Evolutionary conservation across 2,329 filamentous ascomycete genomes (phyloP), one percentile per base, ranked within the genome.

Genomic region (Aspergillus sp.): DNA sequence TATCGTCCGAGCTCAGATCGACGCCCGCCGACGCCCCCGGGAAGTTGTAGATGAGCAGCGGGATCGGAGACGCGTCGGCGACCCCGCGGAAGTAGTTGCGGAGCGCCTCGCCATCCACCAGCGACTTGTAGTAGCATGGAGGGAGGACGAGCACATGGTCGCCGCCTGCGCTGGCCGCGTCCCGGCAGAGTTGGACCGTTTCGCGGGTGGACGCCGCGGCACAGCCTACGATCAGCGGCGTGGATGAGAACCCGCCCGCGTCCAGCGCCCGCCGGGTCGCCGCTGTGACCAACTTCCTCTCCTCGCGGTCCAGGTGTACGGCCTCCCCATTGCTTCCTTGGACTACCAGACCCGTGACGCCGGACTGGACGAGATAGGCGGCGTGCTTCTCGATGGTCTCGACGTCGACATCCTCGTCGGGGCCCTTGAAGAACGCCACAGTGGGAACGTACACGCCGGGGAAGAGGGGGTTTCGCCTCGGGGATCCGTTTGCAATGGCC

Each of bases 291-390:
- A 74, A 63, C 29, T 72, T 71, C 37, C 82, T 75, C 61, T 89
- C 83, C 15, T 71, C 65, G 47, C 79, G 78, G 26, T 78, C 77
- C 20, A 89, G 70, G 51, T 86, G 82, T 8, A 86, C 82, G 5
- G 84, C 82, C 64, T 91, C 84, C 48, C 83, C 83, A 52, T 89
- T 89, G 52, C 80, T 85, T 29, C 83, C 83, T 55, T 86, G 82
- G 8, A 80, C 83, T 30, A 82, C 80, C 29, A 89, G 69, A 13
- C 82, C 82, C 11, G 78, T 72, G 26, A 88, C 74, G 42, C 83
- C 83, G 16, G 80, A 74, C 35, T 71, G 57, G 29, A 81, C 82
- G n/a, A 89, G 74, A 47, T 78, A 75, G 32, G 82, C 71, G 24
- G 80, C 76, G 41, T 68, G 60, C 32, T 65, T 69, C 30, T 71